These are phyloP conservation scores for Neopestalotiopsis clavispora DNA, from an alignment of 2,329 filamentous ascomycete genomes.

Conservation along the genomic window DNA sequence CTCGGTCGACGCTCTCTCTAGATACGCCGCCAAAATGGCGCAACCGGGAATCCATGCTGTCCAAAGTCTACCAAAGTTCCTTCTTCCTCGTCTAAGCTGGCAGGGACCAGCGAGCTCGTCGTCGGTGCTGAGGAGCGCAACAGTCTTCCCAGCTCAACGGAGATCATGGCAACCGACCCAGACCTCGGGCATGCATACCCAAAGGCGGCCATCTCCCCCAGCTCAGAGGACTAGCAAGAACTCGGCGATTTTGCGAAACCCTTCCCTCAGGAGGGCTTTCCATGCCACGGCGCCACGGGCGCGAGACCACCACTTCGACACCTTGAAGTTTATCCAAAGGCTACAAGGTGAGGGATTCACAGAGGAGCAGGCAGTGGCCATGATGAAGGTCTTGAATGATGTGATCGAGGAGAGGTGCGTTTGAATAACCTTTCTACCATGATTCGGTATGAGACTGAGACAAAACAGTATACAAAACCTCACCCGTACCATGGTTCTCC, in stretches of 20 bases:
- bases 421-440: background rate
- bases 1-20: background rate
- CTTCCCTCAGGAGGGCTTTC: conserved; percentile 57
- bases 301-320: conserved; percentile 96
- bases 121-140: conserved; percentile 32
- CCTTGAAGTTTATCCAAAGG: conserved; percentile 92
- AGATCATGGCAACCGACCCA: conserved; percentile 24
- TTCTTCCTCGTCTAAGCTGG: conserved; percentile 63
- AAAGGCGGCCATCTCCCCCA: conserved; percentile 20
- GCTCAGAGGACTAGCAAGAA: conserved; percentile 15
- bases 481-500: conserved; percentile 95
- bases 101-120: conserved; percentile 36
- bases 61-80: conserved; percentile 55
- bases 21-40: conserved; percentile 30
- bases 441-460: conserved; percentile 9
- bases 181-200: conserved; percentile 32
- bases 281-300: conserved; percentile 66
- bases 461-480: conserved; percentile 84
- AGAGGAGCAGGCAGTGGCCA: conserved; percentile 92
- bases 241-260: conserved; percentile 33
- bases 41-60: conserved; percentile 32
- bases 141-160: conserved; percentile 29
- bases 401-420: conserved; percentile 89
- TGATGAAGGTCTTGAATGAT: conserved; percentile 97
- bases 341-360: conserved; percentile 92